Evolutionary conservation across 805 yeast genomes (phyloP).

Genomic region (Schizosaccharomyces pombe): ASM294v3 CU329670.1:4279001-4279500

Average conservation of each 20-base stretch:
- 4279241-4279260: conserved; percentile 88
- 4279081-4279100: conserved; percentile 96
- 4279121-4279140: conserved; percentile 59
- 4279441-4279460: background rate
- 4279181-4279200: conserved; percentile 85
- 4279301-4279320: background rate
- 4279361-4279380: background rate
- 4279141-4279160: conserved; percentile 70
- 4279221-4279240: conserved; percentile 84
- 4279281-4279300: background rate
- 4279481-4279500: conserved; percentile 1
- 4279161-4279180: conserved; percentile 90
- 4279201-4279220: conserved; percentile 81
- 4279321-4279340: conserved; percentile 2
- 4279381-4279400: background rate
- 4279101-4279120: conserved; percentile 79
- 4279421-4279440: background rate
- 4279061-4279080: conserved; percentile 80
- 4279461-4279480: background rate
- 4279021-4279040: conserved; percentile 83
- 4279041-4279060: conserved; percentile 92
- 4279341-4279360: background rate
- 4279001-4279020: conserved; percentile 88
- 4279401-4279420: background rate
- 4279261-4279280: conserved; percentile 57